Base-by-base conservation (phyloP, 805 yeast genomes). In the Kregervanrija delftensis region DNA sequence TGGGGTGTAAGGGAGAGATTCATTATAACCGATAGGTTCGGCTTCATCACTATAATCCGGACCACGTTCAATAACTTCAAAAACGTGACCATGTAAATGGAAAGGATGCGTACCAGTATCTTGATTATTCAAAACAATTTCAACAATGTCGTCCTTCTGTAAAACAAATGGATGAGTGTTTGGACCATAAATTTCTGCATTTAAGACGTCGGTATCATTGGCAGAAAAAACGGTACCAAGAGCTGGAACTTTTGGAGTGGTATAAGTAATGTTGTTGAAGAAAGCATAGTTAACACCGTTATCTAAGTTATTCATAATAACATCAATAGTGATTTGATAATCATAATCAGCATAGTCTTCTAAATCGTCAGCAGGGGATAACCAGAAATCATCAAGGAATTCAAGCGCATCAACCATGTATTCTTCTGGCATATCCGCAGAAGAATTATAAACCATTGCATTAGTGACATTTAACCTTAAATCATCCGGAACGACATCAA, bases 71-170 rank as follows among this genome's bases (percentile, higher is more conserved):
- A 88, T 63, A 9, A 84, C 73, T 69, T 91, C 97, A 86, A 90
- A 91, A 41, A 65, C 77, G 64, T 85, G 93, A 42, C 99, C 99
- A 69, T 91, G 99, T 61, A 91, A 70, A 68, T 91, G 99, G 93
- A 91, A 91, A 30, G 99, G 98, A 70, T 91, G 99, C 56, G 74
- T 83, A 61, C 98, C 97, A 5, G 95, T 78, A 65, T 91, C 99
- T 48, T 68, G 68, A 66, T 89, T 90, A 72, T 91, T 91, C 37
- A 91, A 59, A 6, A 86, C 85, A 54, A 91, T 76, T 61, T 91
- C 95, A 32, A 91, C 76, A 47, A 85, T 69, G 56, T 74, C 86
- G 57, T 73, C 74, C 55, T 79, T 72, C 52, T 78, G 76, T 47
- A 91, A 68, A 12, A 91, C 87, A 59, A 74, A 72, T 0, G 96